These are phyloP conservation scores for Yarrowia sp. DNA, from an alignment of 805 yeast species.

Conservation along the genomic window DNA sequence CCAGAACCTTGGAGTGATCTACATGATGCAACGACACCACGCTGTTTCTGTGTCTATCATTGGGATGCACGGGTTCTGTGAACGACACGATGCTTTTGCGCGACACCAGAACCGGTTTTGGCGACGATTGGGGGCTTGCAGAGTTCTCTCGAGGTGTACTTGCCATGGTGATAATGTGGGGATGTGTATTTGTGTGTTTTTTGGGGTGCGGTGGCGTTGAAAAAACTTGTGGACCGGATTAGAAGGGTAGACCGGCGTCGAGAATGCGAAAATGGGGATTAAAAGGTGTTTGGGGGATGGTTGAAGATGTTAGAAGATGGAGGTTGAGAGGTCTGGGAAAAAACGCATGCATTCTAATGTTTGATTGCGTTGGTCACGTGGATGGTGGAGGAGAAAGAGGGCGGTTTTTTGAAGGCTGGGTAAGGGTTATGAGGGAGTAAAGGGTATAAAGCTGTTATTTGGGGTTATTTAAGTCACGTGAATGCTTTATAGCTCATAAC, in stretches of 20 bases:
- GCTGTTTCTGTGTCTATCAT: slow-evolving; percentile 18
- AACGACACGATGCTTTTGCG: slow-evolving; percentile 22
- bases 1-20: slow-evolving; percentile 2
- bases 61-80: slow-evolving; percentile 19
- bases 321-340: not conserved
- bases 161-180: not conserved
- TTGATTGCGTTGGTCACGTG: slow-evolving; percentile 19
- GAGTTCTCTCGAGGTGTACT: not conserved
- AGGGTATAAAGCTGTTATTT: too few relatives aligned
- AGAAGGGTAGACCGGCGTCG: too few relatives aligned
- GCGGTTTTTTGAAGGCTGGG: not conserved
- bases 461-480: not conserved
- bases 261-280: not conserved
- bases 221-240: too few relatives aligned
- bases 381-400: not conserved
- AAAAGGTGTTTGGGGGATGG: not conserved
- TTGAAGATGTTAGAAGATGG: not conserved
- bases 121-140: not conserved
- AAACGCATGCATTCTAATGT: slow-evolving; percentile 1
- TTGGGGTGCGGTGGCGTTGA: not conserved
- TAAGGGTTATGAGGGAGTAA: too few relatives aligned
- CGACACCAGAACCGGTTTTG: not conserved
- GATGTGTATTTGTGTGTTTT: not conserved
- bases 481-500: too few relatives aligned
- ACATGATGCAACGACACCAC: slow-evolving; percentile 17